Base-by-base conservation (phyloP, 768 basidiomycete genomes). In the Chalciporus chontae region DNA sequence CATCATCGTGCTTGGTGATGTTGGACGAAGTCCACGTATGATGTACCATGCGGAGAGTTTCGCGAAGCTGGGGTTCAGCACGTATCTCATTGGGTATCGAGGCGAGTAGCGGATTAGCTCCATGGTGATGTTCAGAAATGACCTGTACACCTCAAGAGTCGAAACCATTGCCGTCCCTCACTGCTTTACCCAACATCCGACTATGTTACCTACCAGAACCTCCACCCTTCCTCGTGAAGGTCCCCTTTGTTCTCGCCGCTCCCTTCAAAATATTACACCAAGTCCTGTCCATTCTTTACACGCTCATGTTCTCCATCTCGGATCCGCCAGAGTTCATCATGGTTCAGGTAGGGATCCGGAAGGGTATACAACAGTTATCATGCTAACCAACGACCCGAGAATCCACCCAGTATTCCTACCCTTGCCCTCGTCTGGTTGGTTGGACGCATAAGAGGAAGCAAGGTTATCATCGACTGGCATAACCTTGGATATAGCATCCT, bases 31-130 rank as follows among this genome's bases (percentile, higher is more conserved):
- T 64, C 96, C 96, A 10, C 77, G 96, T 47, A 98, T 97, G 91
- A 95, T 97, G 91, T 97, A 97, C 66, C 96, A 99, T 60, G 87
- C 95, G 0, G 83, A 95, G 65, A 94, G 90, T 63, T 90, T 99
- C 63, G 87, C 90, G 34, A 79, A 84, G 49, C 77, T 83, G 46
- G 81, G 77, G 5, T 96, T 90, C 66, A 71, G 78, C 51, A 92
- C 91, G 2, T 80, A 82, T 58, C 62, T 99, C 15, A 79, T 98
- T 48, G 95, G 92, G 14, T 96, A 96, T 65, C 71, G 74, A 69
- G 93, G 95, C 92, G 56, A 56, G 79, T 36, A 45, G 34, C 31
- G 8, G n/a, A 36, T 2, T 26, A n/a, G 17, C 19, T 15, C 10
- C 32, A 8, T 3, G 9, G 8, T 15, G 13, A 8, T 3, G 19